phyloP scores from a whole-genome alignment of 2,329 filamentous ascomycete species.

The Ceratocystis variospora region DNA sequence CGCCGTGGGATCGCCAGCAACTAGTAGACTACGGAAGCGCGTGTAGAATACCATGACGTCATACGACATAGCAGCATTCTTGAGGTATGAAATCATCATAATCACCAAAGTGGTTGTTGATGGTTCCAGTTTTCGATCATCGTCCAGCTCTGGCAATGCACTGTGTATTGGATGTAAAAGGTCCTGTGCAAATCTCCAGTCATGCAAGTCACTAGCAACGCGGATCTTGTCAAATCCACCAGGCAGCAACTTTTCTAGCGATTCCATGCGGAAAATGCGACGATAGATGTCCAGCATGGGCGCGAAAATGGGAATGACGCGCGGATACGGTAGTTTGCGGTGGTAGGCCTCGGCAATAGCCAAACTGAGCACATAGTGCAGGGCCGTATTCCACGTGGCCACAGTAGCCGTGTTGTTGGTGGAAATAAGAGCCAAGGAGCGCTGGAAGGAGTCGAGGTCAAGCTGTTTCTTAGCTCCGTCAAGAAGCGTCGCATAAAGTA shows the following conservation, averaged over 20 bases:
- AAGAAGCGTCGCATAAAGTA: conserved; percentile 57
- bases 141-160: conserved; percentile 2
- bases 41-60: conserved; percentile 34
- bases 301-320: conserved; percentile 30
- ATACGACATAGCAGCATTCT: conserved; percentile 29
- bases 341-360: conserved; percentile 30
- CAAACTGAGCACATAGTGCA: conserved; percentile 38
- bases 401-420: conserved; percentile 18
- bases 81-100: conserved; percentile 37
- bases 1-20: conserved; percentile 28
- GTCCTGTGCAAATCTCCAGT: conserved; percentile 18
- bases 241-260: conserved; percentile 31
- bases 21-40: conserved; percentile 33
- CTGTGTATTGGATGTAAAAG: conserved; percentile 14
- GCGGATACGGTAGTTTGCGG: conserved; percentile 24
- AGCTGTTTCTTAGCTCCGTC: conserved; percentile 50
- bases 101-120: conserved; percentile 30
- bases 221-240: conserved; percentile 18
- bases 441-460: conserved; percentile 38
- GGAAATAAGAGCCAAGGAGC: conserved; percentile 14
- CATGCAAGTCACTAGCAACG: conserved; percentile 12
- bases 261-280: conserved; percentile 34
- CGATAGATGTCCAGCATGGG: conserved; percentile 37
- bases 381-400: conserved; percentile 28
- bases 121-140: conserved; percentile 26